These are phyloP conservation scores for Xanthoconium stramineum DNA, from an alignment of 768 basidiomycete genomes.

Conservation along the genomic window DNA sequence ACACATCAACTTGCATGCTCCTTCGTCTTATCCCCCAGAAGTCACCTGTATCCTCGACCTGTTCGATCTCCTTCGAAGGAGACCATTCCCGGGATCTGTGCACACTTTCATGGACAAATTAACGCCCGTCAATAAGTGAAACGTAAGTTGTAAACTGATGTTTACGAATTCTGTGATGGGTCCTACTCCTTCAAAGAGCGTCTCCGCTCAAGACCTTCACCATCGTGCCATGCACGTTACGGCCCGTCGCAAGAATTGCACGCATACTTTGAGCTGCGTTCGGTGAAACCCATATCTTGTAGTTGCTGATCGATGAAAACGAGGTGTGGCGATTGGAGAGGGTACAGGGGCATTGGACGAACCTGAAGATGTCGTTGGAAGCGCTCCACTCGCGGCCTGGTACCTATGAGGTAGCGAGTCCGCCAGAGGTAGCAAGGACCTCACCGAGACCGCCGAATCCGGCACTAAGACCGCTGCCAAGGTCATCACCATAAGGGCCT, in stretches of 20 bases:
- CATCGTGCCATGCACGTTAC: constrained; percentile 88
- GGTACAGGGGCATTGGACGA: background rate
- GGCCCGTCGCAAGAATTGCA: constrained; percentile 87
- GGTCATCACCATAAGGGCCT: constrained; percentile 17
- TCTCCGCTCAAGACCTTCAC: constrained; percentile 88
- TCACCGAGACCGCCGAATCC: constrained; percentile 20
- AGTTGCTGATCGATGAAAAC: constrained; percentile 63
- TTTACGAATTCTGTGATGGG: background rate
- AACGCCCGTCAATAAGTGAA: background rate
- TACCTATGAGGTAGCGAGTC: constrained; percentile 48
- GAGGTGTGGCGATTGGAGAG: background rate
- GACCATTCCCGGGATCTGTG: too few relatives aligned
- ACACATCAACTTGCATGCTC: too few relatives aligned
- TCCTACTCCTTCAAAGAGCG: constrained; percentile 36
- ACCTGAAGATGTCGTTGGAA: constrained; percentile 87
- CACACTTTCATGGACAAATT: too few relatives aligned
- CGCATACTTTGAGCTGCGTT: constrained; percentile 89
- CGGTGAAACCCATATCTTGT: constrained; percentile 91
- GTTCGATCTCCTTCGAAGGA: too few relatives aligned
- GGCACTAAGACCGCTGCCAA: constrained; percentile 22
- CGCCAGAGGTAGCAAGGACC: constrained; percentile 24
- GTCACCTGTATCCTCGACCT: too few relatives aligned
- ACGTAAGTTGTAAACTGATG: background rate
- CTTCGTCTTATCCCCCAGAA: too few relatives aligned
- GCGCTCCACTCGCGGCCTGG: constrained; percentile 83